phyloP scores from a whole-genome alignment of 164 flowering plant genomes.

The Dillenia suffruticosa region DNA sequence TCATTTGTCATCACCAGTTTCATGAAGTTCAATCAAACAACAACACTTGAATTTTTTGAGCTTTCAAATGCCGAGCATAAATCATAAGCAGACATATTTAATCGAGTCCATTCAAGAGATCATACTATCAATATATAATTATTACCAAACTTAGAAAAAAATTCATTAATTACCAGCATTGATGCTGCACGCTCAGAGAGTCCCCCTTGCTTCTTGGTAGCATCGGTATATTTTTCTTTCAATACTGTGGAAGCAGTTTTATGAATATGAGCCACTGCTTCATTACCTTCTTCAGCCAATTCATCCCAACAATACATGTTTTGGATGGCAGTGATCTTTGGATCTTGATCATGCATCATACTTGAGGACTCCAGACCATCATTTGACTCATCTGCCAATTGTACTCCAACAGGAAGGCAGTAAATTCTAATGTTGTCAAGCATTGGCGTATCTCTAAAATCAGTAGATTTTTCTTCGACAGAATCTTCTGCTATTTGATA shows the following conservation, averaged over 20 bases:
- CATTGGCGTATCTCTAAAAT: conserved; percentile 24
- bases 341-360: conserved; percentile 15
- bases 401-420: conserved; percentile 82
- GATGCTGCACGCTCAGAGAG: conserved; percentile 89
- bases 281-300: conserved; percentile 44
- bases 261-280: conserved; percentile 38
- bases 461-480: conserved; percentile 47
- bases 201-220: conserved; percentile 56
- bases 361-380: conserved; percentile 17
- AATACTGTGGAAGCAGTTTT: conserved; percentile 34
- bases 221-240: conserved; percentile 32
- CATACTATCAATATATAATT: conserved; percentile 1
- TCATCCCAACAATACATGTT: conserved; percentile 38
- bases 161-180: conserved; percentile 68
- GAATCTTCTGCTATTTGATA: conserved; percentile 41
- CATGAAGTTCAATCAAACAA: too few relatives aligned
- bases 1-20: too few relatives aligned
- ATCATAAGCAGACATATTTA: too few relatives aligned
- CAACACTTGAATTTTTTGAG: too few relatives aligned
- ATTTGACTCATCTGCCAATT: conserved; percentile 33
- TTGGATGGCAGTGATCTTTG: conserved; percentile 16
- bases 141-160: conserved; percentile 1
- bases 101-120: too few relatives aligned
- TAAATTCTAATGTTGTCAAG: conserved; percentile 36
- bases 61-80: too few relatives aligned